Evolutionary conservation across 306 rosid genomes (phyloP), one percentile per base, ranked within the genome.

Genomic region (Astragalus glycyphyllos): DNA sequence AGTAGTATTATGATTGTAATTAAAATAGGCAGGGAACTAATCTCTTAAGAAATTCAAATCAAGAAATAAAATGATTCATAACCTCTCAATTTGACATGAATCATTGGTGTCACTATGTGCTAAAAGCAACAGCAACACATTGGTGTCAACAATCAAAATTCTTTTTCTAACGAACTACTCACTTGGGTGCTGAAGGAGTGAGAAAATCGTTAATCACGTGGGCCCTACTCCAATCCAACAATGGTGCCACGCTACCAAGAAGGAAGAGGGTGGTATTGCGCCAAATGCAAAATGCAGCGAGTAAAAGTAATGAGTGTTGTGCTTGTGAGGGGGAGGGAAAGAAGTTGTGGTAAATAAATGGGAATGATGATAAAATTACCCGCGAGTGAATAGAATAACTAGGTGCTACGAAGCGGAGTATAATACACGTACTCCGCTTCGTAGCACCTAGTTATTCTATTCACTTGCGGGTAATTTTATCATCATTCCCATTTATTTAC

Each of bases 291-390:
- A 23, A 2, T 2, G 2, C 29, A 23, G n/a, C n/a, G n/a, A 1
- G 1, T 2, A 23, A 1, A 13, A 50, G 4, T 7, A 65, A 49
- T 16, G 12, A 5, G 7, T 42, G 8, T 32, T 69, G 8, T 61
- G 46, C 77, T 67, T 26, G 68, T 71, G 51, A 66, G 67, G 51
- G 23, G 73, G 69, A 66, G 34, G 15, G 61, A 8, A 57, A 37
- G 3, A 59, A 42, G 29, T 45, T 71, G 57, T n/a, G n/a, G n/a
- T n/a, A n/a, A n/a, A n/a, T n/a, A n/a, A n/a, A n/a, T n/a, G n/a
- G n/a, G n/a, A 64, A 13, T 29, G 40, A 41, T 35, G 11, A 54
- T 5, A 53, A 4, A 11, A 31, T 23, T 55, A 56, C 68, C n/a
- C 15, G 11, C 0, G 23, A 7, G 49, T 73, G 76, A 48, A 60